These are phyloP conservation scores for Perilla frutescens DNA, from an alignment of 257 asterid species.

Conservation along the genomic window DNA sequence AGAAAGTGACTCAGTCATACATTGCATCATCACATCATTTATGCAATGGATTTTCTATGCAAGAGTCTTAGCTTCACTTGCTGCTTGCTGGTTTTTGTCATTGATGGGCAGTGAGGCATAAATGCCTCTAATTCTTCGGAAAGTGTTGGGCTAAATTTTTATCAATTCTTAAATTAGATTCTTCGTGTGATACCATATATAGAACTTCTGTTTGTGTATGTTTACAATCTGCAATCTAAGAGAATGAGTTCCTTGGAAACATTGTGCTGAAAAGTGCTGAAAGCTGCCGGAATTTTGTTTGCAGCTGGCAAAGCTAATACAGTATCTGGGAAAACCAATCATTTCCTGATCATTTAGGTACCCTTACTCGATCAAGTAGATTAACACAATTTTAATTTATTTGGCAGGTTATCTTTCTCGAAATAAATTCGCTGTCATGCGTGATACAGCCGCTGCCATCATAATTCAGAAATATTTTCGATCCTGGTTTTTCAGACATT, in stretches of 20 bases:
- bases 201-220: constrained; percentile 15
- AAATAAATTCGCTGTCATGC: constrained; percentile 50
- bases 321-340: neutral
- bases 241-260: neutral
- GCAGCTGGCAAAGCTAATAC: constrained; percentile 26
- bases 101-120: neutral
- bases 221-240: constrained; percentile 6
- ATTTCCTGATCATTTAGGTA: constrained; percentile 24
- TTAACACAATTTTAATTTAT: constrained; percentile 20
- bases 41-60: constrained; percentile 10
- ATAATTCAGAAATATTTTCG: constrained; percentile 71
- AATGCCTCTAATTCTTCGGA: neutral
- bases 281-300: constrained; percentile 9
- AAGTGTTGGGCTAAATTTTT: constrained; percentile 14
- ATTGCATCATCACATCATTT: constrained; percentile 20
- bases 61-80: constrained; percentile 5
- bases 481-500: constrained; percentile 63
- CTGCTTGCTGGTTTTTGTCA: constrained; percentile 3
- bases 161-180: constrained; percentile 4
- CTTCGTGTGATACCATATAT: neutral
- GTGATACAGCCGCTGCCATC: constrained; percentile 72
- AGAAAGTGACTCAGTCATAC: constrained; percentile 6
- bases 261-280: neutral
- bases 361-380: constrained; percentile 18
- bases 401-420: constrained; percentile 81